Evolutionary conservation across 495 filamentous ascomycete genomes (phyloP), one percentile per base, ranked within the genome.

Genomic region (Pseudoneurospora amorphoporcata): DNA sequence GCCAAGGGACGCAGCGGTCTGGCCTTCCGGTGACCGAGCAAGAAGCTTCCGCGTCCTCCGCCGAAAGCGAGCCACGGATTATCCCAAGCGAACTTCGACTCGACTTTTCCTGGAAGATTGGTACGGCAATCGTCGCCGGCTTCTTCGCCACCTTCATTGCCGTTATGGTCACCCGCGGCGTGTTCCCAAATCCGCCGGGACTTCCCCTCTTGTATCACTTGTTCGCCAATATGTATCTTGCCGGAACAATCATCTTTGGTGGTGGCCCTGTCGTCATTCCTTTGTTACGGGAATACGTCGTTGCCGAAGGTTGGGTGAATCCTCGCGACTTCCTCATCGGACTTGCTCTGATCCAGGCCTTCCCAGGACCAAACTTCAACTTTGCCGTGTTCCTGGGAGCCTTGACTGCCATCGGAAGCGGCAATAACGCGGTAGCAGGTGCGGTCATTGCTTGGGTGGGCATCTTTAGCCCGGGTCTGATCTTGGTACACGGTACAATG

Each of bases 291-390:
- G 88, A 90, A 71, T 95, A 95, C 81, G 89, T 95, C 61, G 92
- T 95, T 5, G 84, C 85, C n/a, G 88, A 90, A 39, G 91, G 91
- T 68, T 95, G 92, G 92, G 92, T 95, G 12, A 88, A 87, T 3
- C 83, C 90, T 1, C 86, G 93, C 5, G 91, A 96, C 81, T 95
- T 96, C 78, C 85, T 95, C 39, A 87, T 96, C 73, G 93, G 93
- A 23, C 87, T 96, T 0, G 93, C 92, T 12, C 84, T 95, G 72
- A 93, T 92, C 73, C 92, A 96, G 79, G 88, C 92, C 3, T 94
- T 95, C 76, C 92, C 92, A 0, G 92, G 93, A 0, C 93, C 93
- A 0, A 95, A 96, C 79, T 94, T 95, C 87, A 96, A 95, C 79
- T 94, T 95, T 76, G 92, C 90, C 4, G 91, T 95, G 16, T 95